Evolutionary conservation across 73 alveolate genomes (phyloP).

Genomic region (Paramecium sonneborni): DNA sequence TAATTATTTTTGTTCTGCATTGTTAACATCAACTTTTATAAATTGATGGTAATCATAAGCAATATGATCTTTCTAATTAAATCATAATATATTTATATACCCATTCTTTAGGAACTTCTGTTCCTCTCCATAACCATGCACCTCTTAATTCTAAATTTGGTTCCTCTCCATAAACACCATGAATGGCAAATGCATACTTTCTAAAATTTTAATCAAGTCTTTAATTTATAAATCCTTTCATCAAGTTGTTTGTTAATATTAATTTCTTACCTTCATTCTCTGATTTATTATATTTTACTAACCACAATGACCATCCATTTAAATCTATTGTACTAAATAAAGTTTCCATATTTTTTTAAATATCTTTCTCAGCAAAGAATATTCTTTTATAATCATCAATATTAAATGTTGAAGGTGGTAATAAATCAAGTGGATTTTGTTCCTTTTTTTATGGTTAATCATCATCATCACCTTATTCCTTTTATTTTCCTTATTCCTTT

Average conservation of each 20-base stretch:
- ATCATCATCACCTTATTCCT: constrained; percentile 52
- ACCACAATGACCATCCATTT: constrained; percentile 86
- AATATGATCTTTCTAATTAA: background rate
- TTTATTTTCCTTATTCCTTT: constrained; percentile 63
- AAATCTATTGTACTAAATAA: constrained; percentile 75
- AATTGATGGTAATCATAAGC: background rate
- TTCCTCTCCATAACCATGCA: constrained; percentile 95
- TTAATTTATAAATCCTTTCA: constrained; percentile 75
- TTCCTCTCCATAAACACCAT: constrained; percentile 92
- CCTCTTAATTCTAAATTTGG: constrained; percentile 92
- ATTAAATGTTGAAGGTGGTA: constrained; percentile 83
- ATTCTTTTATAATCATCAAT: constrained; percentile 79
- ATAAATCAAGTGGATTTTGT: constrained; percentile 75
- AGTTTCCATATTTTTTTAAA: constrained; percentile 68
- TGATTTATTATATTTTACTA: constrained; percentile 77
- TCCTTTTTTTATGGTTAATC: constrained; percentile 62
- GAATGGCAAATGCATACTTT: constrained; percentile 79
- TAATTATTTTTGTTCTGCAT: background rate
- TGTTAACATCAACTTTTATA: background rate
- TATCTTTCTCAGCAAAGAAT: constrained; percentile 76
- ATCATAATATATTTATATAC: constrained; percentile 64
- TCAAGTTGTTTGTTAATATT: constrained; percentile 74
- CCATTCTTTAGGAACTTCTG: constrained; percentile 70
- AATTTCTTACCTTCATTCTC: constrained; percentile 79
- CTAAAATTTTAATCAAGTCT: constrained; percentile 79